Evolutionary conservation across 2,329 filamentous ascomycete species (phyloP), one percentile per base, ranked within the genome.

Genomic region (Ophiosphaerella herpotricha): DNA sequence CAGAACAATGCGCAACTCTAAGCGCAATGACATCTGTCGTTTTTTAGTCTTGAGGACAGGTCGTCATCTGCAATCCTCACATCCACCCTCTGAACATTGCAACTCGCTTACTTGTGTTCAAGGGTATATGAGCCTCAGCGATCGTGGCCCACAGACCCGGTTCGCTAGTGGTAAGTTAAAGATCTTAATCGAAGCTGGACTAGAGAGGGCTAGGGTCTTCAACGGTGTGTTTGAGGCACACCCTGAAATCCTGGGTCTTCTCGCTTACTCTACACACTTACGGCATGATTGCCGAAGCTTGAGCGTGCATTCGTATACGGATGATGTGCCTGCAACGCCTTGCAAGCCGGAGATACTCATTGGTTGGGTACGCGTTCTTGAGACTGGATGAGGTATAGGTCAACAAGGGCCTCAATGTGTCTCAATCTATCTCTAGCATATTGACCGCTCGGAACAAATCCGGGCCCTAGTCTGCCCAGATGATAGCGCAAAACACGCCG

Each of bases 391-490:
- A 38, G 41, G 43, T 37, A 43, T 50, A 26, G 54, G 60, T 57
- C 53, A 43, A 40, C 58, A 53, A 43, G 44, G 46, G 31, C 46
- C 26, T 54, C 52, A 61, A 54, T 56, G 55, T 59, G 39, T 47
- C 38, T 43, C 43, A 50, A 63, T 54, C 61, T 60, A 48, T 50
- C 48, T 46, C 46, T 53, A 50, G 54, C 44, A 55, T 51, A 54
- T 60, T 46, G 53, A 52, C 51, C 52, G 54, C 49, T 62, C 60
- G 61, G 60, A 50, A 57, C 51, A 55, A 36, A 60, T 49, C 64
- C 58, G 63, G 58, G 48, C 59, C 58, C 54, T 44, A 52, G 42
- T 51, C 52, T 53, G 38, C 48, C 52, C 39, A 47, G 40, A 42
- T 48, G 33, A 43, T 43, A 48, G 52, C 55, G 49, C 54, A 54